Evolutionary conservation across 2,329 filamentous ascomycete genomes (phyloP).

Genomic region (Macrophomina tecta): DNA sequence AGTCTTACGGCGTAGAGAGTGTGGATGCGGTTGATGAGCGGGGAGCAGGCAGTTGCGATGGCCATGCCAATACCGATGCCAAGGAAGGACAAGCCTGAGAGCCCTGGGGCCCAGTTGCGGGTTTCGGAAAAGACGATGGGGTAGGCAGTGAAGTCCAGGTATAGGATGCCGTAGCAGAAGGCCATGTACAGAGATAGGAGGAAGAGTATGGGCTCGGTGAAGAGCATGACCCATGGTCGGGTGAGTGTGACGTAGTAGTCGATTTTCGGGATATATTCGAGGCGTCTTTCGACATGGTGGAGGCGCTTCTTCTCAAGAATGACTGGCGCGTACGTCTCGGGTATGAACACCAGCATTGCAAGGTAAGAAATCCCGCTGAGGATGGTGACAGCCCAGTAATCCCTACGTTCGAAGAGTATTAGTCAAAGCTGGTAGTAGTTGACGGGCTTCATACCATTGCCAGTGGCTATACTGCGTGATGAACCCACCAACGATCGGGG

Average conservation of each 20-base stretch:
- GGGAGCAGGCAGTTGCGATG: conserved; percentile 50
- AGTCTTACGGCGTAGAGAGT: conserved; percentile 65
- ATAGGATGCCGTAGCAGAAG: conserved; percentile 83
- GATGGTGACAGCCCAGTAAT: conserved; percentile 82
- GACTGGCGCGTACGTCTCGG: conserved; percentile 77
- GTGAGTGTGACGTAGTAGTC: conserved; percentile 31
- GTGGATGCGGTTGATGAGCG: conserved; percentile 77
- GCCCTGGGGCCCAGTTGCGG: conserved; percentile 78
- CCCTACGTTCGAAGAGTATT: background rate
- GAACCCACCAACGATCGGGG: conserved; percentile 61
- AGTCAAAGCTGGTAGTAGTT: conserved; percentile 30
- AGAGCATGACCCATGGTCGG: conserved; percentile 36
- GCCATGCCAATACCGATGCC: conserved; percentile 68
- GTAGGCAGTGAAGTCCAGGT: conserved; percentile 89
- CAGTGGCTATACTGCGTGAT: conserved; percentile 59
- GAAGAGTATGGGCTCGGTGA: conserved; percentile 84
- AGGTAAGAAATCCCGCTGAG: conserved; percentile 56
- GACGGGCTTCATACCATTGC: conserved; percentile 59
- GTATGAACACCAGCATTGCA: conserved; percentile 46
- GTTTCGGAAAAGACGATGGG: conserved; percentile 78
- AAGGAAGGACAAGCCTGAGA: conserved; percentile 78
- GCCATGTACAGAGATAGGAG: conserved; percentile 56
- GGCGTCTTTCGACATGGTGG: background rate
- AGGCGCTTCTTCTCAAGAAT: background rate
- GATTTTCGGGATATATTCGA: conserved; percentile 7